Conservation (phyloP, 768 basidiomycete species). For the Zangia roseola region DNA sequence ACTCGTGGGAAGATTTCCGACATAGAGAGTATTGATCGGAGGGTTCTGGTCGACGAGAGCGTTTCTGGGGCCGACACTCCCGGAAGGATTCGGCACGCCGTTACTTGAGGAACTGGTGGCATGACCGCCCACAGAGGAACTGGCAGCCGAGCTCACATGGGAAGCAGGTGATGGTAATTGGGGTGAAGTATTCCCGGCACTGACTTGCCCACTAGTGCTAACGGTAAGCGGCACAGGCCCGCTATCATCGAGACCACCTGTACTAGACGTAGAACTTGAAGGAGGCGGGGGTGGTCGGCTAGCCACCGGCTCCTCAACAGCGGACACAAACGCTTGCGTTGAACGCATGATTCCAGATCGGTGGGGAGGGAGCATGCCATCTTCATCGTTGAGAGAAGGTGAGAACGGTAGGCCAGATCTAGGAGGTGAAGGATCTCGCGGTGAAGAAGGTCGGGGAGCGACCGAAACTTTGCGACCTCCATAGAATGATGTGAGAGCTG, state of each 20-base stretch:
- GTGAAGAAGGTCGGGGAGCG: constrained; percentile 26
- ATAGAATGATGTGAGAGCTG: constrained; percentile 28
- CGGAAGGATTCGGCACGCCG: constrained; percentile 20
- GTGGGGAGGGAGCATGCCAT: constrained; percentile 34
- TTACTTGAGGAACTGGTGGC: constrained; percentile 31
- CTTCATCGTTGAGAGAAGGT: constrained; percentile 25
- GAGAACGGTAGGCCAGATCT: constrained; percentile 23
- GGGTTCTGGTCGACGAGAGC: constrained; percentile 84
- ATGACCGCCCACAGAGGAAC: constrained; percentile 33
- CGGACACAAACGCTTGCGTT: constrained; percentile 22
- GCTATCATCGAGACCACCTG: constrained; percentile 40
- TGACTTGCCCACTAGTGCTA: constrained; percentile 42
- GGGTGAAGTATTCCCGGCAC: constrained; percentile 49
- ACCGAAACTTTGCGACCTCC: constrained; percentile 23
- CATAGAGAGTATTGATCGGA: constrained; percentile 98
- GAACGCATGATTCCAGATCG: constrained; percentile 30
- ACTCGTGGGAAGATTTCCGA: constrained; percentile 92
- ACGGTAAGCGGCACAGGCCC: constrained; percentile 39
- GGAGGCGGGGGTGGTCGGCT: constrained; percentile 34
- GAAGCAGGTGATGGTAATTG: constrained; percentile 78
- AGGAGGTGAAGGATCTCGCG: constrained; percentile 27
- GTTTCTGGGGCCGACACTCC: constrained; percentile 34
- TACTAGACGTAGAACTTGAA: constrained; percentile 42
- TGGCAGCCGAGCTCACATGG: constrained; percentile 50
- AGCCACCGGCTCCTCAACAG: constrained; percentile 25